Percentiles rank a stretch among this genome's conserved stretches.
Conservation (phyloP, 163 green algal genomes). For the Prototheca wickerhamii region DNA sequence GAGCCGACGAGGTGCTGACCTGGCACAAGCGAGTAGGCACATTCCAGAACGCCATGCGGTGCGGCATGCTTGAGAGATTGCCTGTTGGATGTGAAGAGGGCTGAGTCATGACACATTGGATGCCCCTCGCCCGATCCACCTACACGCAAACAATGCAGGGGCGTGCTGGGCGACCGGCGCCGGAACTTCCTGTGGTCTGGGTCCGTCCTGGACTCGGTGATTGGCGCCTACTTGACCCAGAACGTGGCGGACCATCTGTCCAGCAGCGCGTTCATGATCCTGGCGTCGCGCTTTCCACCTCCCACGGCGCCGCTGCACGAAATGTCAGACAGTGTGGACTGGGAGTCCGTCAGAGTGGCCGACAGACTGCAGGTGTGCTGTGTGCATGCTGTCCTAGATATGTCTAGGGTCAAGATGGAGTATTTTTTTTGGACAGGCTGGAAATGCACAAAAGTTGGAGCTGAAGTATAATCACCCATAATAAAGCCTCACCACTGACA, state of each 20-base stretch:
- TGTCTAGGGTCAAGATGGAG: no score
- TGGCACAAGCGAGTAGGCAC: conserved; percentile 25
- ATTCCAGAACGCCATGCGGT: conserved; percentile 30
- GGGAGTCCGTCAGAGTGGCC: conserved; percentile 49
- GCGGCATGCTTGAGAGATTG: background rate
- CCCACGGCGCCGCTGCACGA: background rate
- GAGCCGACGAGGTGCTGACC: conserved; percentile 40
- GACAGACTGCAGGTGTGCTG: conserved; percentile 5
- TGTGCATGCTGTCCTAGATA: background rate
- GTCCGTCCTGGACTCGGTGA: conserved; percentile 75
- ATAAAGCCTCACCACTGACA: no score
- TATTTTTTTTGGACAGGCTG: no score
- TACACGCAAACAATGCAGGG: conserved; percentile 6
- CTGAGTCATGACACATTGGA: background rate
- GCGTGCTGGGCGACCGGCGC: conserved; percentile 48
- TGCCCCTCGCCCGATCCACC: background rate
- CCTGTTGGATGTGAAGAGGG: conserved; percentile 5
- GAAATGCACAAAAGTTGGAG: no score
- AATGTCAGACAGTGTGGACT: conserved; percentile 48
- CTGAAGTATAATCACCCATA: no score
- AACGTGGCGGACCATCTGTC: conserved; percentile 80
- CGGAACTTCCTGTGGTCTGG: conserved; percentile 50
- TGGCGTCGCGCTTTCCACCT: conserved; percentile 34
- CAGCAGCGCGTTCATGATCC: conserved; percentile 61
- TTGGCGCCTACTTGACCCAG: conserved; percentile 84